Evolutionary conservation across 768 basidiomycete species (phyloP).

Genomic region (Serendipita vermifera): DNA sequence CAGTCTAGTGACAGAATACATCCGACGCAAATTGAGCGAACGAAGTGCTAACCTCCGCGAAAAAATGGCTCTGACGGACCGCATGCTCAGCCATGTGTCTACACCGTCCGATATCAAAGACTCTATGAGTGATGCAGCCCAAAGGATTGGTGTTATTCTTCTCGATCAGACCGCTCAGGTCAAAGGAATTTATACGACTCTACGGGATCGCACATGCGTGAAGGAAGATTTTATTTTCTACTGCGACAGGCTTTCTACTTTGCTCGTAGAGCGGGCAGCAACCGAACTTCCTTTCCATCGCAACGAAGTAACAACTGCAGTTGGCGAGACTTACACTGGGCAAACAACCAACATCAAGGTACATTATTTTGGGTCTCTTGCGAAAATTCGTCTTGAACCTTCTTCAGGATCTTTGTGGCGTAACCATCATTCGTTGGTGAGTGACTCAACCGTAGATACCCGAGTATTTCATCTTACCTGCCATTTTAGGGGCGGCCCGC

Average conservation of each 20-base stretch:
- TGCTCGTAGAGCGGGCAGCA: slow-evolving; percentile 74
- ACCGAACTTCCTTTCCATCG: slow-evolving; percentile 62
- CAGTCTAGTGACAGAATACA: slow-evolving; percentile 84
- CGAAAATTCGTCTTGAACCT: too few relatives aligned
- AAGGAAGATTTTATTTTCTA: slow-evolving; percentile 90
- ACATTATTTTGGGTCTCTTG: too few relatives aligned
- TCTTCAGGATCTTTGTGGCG: slow-evolving; percentile 63
- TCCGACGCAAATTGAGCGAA: slow-evolving; percentile 70
- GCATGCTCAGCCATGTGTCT: slow-evolving; percentile 21
- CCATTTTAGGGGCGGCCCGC: slow-evolving; percentile 59
- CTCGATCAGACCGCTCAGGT: slow-evolving; percentile 72
- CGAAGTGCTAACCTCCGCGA: slow-evolving; percentile 61
- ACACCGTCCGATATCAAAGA: background rate
- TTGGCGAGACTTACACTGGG: slow-evolving; percentile 43
- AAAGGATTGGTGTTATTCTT: slow-evolving; percentile 39
- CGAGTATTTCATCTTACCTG: background rate
- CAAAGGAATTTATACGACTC: slow-evolving; percentile 73
- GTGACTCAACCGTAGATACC: slow-evolving; percentile 22
- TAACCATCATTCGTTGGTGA: slow-evolving; percentile 78
- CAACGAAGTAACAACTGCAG: slow-evolving; percentile 55
- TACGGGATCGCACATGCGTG: slow-evolving; percentile 57
- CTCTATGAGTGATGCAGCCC: slow-evolving; percentile 30
- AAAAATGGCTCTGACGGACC: slow-evolving; percentile 40
- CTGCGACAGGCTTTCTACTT: slow-evolving; percentile 70
- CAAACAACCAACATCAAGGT: slow-evolving; percentile 51